Conservation (phyloP, 768 basidiomycete species). For the Lactarius sp. region DNA sequence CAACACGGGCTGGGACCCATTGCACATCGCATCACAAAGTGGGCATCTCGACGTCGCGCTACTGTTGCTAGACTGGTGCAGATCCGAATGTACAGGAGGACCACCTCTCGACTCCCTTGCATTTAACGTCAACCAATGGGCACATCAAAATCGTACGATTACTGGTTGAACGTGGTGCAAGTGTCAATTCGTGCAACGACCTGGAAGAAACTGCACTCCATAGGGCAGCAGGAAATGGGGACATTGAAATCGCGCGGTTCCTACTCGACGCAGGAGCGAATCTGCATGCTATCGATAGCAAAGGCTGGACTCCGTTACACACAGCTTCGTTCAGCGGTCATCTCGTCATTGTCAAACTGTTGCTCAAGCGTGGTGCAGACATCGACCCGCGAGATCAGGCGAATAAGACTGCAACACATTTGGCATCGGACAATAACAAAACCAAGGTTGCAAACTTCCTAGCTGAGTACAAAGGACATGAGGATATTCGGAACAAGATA, state of each 20-base stretch:
- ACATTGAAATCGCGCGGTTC: no score
- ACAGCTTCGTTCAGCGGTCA: background rate
- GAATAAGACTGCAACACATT: background rate
- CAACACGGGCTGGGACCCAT: background rate
- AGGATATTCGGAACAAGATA: background rate
- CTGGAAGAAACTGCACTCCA: constrained; percentile 1
- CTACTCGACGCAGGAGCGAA: constrained; percentile 7
- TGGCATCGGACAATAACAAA: background rate
- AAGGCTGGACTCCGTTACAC: constrained; percentile 4
- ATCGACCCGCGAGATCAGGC: background rate
- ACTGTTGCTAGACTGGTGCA: no score
- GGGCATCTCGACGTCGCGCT: background rate
- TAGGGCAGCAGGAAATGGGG: background rate
- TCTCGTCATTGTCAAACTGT: background rate
- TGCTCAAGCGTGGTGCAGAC: background rate
- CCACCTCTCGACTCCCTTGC: background rate
- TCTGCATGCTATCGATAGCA: background rate
- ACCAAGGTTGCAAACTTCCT: background rate
- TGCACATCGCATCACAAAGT: background rate
- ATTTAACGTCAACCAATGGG: background rate
- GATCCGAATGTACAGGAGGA: no score
- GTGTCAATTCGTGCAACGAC: background rate
- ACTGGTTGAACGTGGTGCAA: background rate
- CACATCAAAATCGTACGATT: background rate
- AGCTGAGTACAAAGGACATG: background rate